Conservation (phyloP, 2,329 filamentous ascomycete genomes). For the Fusarium sp. region DNA sequence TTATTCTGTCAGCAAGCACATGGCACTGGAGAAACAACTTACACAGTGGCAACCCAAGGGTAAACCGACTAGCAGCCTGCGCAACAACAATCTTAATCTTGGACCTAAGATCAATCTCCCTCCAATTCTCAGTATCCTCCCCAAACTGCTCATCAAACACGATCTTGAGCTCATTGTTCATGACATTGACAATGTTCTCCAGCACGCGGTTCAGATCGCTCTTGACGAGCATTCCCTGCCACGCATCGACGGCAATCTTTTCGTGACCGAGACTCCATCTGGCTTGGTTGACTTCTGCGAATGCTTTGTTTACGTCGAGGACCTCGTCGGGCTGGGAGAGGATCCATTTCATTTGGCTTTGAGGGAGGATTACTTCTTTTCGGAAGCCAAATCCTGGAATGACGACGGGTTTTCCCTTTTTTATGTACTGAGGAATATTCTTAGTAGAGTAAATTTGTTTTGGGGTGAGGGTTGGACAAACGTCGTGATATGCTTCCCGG, state of each 20-base stretch:
- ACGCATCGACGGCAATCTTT: conserved; percentile 47
- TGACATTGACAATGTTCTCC: conserved; percentile 46
- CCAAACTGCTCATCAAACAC: conserved; percentile 51
- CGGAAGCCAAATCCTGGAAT: conserved; percentile 53
- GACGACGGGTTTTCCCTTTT: conserved; percentile 54
- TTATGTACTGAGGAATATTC: conserved; percentile 48
- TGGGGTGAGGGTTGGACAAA: not conserved
- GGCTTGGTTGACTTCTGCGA: conserved; percentile 52
- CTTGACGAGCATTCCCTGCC: conserved; percentile 51
- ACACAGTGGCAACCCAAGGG: conserved; percentile 48
- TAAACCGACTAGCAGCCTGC: conserved; percentile 47
- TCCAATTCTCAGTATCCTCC: conserved; percentile 47
- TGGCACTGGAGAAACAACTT: not conserved
- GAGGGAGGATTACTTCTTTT: conserved; percentile 56
- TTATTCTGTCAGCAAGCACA: not conserved
- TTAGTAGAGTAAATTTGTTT: not conserved
- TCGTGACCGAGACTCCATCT: conserved; percentile 51
- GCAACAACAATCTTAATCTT: conserved; percentile 44
- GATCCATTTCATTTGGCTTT: conserved; percentile 52
- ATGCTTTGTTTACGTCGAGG: conserved; percentile 48
- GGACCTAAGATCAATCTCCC: conserved; percentile 44
- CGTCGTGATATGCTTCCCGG: conserved; percentile 46
- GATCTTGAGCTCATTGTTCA: conserved; percentile 49
- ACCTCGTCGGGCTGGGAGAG: conserved; percentile 52
- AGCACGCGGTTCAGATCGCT: conserved; percentile 48